Percentiles rank a stretch among this genome's conserved stretches.
phyloP scores from a whole-genome alignment of 2,329 filamentous ascomycete genomes.

The Aspergillus uvarum region DNA sequence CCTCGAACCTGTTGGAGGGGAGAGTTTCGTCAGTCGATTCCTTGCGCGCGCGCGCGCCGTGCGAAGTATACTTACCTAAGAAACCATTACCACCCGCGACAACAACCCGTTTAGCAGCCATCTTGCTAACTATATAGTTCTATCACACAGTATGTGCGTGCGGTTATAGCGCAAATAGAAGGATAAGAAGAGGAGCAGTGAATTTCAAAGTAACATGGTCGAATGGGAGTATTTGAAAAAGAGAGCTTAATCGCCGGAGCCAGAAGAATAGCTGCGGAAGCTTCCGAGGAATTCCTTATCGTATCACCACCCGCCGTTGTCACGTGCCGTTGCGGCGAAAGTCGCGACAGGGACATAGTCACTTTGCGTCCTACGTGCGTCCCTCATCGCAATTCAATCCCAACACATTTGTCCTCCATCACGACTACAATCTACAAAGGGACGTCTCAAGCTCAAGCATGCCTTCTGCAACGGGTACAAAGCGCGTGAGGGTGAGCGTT shows the following conservation, averaged over 20 bases:
- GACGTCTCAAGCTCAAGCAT: slow-evolving; percentile 32
- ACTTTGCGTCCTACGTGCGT: not conserved
- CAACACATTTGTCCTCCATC: not conserved
- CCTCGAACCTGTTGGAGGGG: slow-evolving; percentile 55
- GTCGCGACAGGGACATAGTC: slow-evolving; percentile 3
- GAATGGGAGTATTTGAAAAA: not conserved
- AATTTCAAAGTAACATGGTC: not conserved
- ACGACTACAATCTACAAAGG: no score
- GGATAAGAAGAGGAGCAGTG: not conserved
- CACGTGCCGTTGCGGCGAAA: slow-evolving; percentile 22
- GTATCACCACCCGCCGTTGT: slow-evolving; percentile 24
- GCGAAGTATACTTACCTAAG: slow-evolving; percentile 57
- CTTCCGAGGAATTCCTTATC: slow-evolving; percentile 20
- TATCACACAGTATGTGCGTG: not conserved
- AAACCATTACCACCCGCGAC: slow-evolving; percentile 95
- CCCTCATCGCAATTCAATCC: not conserved
- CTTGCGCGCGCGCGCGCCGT: not conserved
- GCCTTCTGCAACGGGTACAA: slow-evolving; percentile 55
- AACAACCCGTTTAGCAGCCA: slow-evolving; percentile 72
- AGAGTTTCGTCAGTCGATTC: slow-evolving; percentile 13
- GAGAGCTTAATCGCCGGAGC: not conserved
- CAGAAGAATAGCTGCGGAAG: not conserved
- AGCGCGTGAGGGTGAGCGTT: slow-evolving; percentile 51
- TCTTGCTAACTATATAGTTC: slow-evolving; percentile 27
- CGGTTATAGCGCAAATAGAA: no score